These are phyloP conservation scores for Microstegium vimineum DNA, from an alignment of 176 grass and related monocot genomes.

Conservation along the genomic window DNA sequence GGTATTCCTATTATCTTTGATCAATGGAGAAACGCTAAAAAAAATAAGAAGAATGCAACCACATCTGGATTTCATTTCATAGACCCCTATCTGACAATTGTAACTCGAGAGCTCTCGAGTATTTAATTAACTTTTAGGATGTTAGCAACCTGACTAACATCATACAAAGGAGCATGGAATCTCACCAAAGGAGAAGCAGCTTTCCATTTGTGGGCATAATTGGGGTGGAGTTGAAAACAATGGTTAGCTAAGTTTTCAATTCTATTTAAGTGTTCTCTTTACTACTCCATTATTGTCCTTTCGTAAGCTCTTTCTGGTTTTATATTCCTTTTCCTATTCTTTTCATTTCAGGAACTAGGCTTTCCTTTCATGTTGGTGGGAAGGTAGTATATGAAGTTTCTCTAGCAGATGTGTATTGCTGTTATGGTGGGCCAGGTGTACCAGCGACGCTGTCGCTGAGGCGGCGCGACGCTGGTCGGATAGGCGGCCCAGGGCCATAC, in stretches of 20 bases:
- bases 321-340: neutral
- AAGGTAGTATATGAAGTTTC: constrained; percentile 93
- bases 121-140: constrained; percentile 53
- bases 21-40: neutral
- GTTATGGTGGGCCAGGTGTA: no score
- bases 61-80: no score
- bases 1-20: constrained; percentile 4
- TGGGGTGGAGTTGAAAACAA: constrained; percentile 75
- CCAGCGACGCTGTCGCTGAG: no score
- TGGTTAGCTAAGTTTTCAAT: constrained; percentile 39
- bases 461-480: no score
- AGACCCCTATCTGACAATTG: neutral
- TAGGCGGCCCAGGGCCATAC: no score
- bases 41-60: neutral
- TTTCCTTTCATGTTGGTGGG: constrained; percentile 71
- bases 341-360: constrained; percentile 62
- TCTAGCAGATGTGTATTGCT: constrained; percentile 84
- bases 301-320: no score
- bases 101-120: neutral
- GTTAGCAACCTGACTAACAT: constrained; percentile 64
- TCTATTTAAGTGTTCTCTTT: no score
- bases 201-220: constrained; percentile 82
- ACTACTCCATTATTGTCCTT: no score
- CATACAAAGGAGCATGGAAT: constrained; percentile 74
- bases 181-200: constrained; percentile 73